These are phyloP conservation scores for Fusarium sambucinum DNA, from an alignment of 2,329 filamentous ascomycete species.

Conservation along the genomic window DNA sequence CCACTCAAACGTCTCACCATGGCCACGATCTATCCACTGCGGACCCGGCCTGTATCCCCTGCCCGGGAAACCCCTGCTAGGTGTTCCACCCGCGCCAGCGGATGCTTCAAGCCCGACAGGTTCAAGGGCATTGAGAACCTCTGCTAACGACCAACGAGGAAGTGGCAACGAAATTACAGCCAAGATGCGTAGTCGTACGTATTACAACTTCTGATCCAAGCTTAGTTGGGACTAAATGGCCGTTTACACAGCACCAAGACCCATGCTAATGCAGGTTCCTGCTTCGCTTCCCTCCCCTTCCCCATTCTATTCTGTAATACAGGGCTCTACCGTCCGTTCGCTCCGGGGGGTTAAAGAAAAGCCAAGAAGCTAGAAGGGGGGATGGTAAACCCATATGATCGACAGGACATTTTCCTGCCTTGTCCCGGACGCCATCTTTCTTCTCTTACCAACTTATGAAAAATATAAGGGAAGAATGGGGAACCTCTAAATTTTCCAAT, in stretches of 20 bases:
- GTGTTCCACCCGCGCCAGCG: background rate
- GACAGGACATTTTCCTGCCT: slow-evolving; percentile 15
- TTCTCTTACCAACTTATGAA: background rate
- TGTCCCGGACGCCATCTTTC: background rate
- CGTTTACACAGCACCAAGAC: slow-evolving; percentile 1
- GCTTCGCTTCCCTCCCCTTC: background rate
- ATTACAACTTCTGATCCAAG: background rate
- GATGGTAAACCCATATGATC: slow-evolving; percentile 14
- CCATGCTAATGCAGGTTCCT: slow-evolving; percentile 28
- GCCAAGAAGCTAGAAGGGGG: background rate
- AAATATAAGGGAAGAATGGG: slow-evolving; percentile 34
- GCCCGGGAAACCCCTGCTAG: background rate
- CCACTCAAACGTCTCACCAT: background rate
- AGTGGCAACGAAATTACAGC: slow-evolving; percentile 9
- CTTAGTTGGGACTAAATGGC: background rate
- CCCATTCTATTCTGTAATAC: background rate
- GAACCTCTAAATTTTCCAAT: background rate
- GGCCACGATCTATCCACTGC: slow-evolving; percentile 16
- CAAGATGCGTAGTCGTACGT: slow-evolving; percentile 5
- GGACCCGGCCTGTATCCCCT: slow-evolving; percentile 3
- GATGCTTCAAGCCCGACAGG: background rate
- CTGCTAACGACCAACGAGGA: slow-evolving; percentile 2
- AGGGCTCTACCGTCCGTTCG: background rate
- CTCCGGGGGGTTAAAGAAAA: background rate
- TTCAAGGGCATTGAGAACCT: background rate